Base-by-base conservation (phyloP, 78 protist species). In the Capsaspora owczarzaki region DNA sequence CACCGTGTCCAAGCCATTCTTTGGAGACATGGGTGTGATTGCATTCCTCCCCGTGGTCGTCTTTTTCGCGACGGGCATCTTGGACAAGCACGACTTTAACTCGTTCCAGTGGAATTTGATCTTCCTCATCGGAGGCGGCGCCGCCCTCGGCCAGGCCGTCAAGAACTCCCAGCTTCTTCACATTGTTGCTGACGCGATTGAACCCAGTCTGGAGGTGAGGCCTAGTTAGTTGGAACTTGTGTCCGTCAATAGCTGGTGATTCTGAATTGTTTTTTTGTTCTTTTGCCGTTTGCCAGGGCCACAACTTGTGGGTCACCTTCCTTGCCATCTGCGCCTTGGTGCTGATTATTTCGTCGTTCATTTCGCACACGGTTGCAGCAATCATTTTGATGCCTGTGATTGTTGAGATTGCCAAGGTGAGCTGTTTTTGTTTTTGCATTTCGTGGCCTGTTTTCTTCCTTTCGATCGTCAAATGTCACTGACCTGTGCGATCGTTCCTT, bases 301-400 rank as follows among this genome's bases (percentile, higher is more conserved):
- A 47, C 27, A 31, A 38, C 61, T 31, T 10, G 66, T 74, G 61
- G 66, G 42, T 43, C 38, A 8, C 61, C 12, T 16, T 74, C 37
- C 8, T 37, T 16, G 29, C 53, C 37, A 1, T 75, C 31, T 0
- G 40, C 29, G 19, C 47, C 8, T 8, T 35, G 19, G 33, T 81
- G n/a, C 37, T 35, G n/a, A 8, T 51, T 5, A 69, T 81, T 27
- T 29, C 78, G 5, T 22, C 61, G 8, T 40, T 72, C 76, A 44
- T 81, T 63, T 74, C 80, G n/a, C 85, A 81, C 80, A 81, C 85
- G 29, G 85, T 81, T 31, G 71, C 80, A n/a, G 79, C 85, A 1
- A 40, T 81, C 38, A 20, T 81, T 41, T 0, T 74, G 41, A 20
- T 74, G 79, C 85, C 85, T 0, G 27, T 80, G 41, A 44, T 70